Evolutionary conservation across 192 early-diverging fungal species (phyloP), one percentile per base, ranked within the genome.

Genomic region (Coemansia sp.): DNA sequence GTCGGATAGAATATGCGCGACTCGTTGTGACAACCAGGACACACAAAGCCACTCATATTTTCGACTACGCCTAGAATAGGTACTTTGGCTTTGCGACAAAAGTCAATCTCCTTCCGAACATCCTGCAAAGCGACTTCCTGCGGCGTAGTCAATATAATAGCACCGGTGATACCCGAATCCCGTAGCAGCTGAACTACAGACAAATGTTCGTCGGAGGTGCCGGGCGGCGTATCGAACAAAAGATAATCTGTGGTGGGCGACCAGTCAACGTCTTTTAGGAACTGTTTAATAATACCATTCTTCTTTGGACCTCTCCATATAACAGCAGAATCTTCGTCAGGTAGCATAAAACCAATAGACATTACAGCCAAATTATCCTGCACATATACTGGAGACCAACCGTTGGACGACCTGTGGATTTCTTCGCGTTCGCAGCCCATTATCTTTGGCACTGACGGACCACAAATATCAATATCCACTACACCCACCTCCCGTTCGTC

Each of bases 11-110:
- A 95, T 62, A 95, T 92, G 11, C 80, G 66, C 27, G 91, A 92
- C 82, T 92, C 88, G 51, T 86, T 86, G 15, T 88, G 69, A 77
- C 97, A 99, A 24, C 86, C 87, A 2, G 96, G 96, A 67, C 97
- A 99, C 11, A 98, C 92, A 82, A 97, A 99, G 9, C 96, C 97
- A 68, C 89, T 89, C 97, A 99, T 97, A 76, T 98, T 98, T 77
- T 99, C 97, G 8, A 99, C 93, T 4, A 99, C 81, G 5, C 97
- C 97, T 24, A 98, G 79, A 65, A 99, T 91, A 1, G 91, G 92
- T 20, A 99, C 87, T 38, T 87, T 86, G 66, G 95, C 94, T 49
- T 75, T 79, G 40, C 72, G 65, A 74, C 97, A 99, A 76, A 99
- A 99, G 79, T 93, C 94, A 65, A 99, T 91, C 79, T 99, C 96